Evolutionary conservation across 441 rosid genomes (phyloP).

Genomic region (Gossypium davidsonii): DNA sequence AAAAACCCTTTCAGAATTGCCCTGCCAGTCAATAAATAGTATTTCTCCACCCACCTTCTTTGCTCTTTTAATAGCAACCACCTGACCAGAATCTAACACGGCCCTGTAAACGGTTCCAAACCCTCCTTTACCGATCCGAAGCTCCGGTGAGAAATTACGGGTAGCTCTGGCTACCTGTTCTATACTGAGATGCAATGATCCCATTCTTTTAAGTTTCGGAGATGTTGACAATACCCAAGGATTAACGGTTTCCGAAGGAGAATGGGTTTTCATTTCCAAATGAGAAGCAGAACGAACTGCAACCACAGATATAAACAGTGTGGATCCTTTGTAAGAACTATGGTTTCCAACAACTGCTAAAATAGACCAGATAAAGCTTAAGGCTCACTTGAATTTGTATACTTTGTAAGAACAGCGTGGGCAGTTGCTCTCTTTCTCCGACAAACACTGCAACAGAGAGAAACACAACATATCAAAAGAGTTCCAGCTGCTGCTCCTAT

Average conservation of each 20-base stretch:
- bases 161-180: constrained; percentile 63
- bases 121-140: constrained; percentile 79
- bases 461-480: not conserved
- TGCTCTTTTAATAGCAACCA: constrained; percentile 93
- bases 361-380: constrained; percentile 1
- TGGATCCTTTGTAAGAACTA: not conserved
- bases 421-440: not conserved
- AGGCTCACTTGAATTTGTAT: constrained; percentile 1
- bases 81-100: constrained; percentile 52
- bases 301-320: constrained; percentile 20
- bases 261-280: constrained; percentile 29
- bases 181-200: constrained; percentile 57
- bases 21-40: not conserved
- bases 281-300: constrained; percentile 62
- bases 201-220: constrained; percentile 57
- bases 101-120: constrained; percentile 86
- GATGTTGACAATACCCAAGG: constrained; percentile 73
- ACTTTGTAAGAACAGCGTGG: not conserved
- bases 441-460: not conserved
- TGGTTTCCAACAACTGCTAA: not conserved
- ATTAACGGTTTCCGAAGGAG: constrained; percentile 63
- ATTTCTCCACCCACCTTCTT: constrained; percentile 59
- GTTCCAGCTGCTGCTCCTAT: not conserved
- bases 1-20: too few species aligned
- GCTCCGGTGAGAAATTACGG: constrained; percentile 51